Conservation (phyloP, 2,329 filamentous ascomycete species). For the Lecanicillium sp. region DNA sequence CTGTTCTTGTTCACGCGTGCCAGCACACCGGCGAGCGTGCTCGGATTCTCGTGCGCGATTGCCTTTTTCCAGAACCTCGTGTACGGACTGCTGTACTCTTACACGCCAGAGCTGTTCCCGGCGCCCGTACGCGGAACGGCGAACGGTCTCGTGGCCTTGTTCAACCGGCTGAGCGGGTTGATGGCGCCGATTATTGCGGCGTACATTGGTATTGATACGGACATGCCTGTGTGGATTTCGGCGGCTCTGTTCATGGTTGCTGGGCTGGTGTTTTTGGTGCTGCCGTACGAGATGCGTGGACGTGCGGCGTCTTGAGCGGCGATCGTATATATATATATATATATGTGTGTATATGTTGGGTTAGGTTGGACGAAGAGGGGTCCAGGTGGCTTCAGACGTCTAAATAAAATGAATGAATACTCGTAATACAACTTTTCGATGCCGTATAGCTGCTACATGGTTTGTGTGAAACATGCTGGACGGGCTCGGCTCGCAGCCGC, state of each 20-base stretch:
- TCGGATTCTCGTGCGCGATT: constrained; percentile 28
- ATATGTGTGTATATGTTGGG: no score
- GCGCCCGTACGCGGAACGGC: constrained; percentile 45
- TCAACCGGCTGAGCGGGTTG: constrained; percentile 28
- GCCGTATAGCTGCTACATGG: no score
- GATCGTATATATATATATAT: background rate
- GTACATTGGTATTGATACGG: constrained; percentile 29
- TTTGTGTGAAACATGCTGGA: no score
- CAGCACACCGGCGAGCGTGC: constrained; percentile 13
- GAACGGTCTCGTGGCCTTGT: constrained; percentile 34
- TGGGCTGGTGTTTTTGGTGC: constrained; percentile 30
- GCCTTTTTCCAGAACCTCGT: constrained; percentile 33
- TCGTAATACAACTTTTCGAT: no score
- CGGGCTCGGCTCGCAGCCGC: no score
- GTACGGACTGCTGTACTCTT: constrained; percentile 24
- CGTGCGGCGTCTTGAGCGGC: background rate
- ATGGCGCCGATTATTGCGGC: constrained; percentile 35
- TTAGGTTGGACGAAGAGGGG: no score
- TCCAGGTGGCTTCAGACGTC: no score
- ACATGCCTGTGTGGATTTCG: constrained; percentile 34
- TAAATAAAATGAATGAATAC: no score
- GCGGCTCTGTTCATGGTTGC: constrained; percentile 35
- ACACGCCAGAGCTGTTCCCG: constrained; percentile 46
- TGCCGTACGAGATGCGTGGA: constrained; percentile 36
- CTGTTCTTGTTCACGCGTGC: constrained; percentile 13